Evolutionary conservation across 768 basidiomycete genomes (phyloP).

Genomic region (Mycena vitilis): DNA sequence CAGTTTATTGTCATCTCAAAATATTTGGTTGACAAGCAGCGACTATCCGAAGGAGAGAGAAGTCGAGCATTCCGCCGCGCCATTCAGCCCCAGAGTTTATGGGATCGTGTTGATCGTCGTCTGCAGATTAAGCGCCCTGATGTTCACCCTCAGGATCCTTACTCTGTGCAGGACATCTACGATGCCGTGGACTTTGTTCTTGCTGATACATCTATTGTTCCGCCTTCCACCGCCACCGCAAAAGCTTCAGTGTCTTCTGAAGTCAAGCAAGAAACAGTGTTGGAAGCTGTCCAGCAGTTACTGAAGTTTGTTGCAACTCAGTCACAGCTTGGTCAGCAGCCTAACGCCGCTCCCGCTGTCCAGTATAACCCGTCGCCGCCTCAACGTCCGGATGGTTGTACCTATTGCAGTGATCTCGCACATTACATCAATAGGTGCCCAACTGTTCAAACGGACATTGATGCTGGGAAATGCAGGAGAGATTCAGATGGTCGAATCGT

Average conservation of each 20-base stretch:
- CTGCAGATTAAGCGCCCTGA: not conserved
- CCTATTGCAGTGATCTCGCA: constrained; percentile 2
- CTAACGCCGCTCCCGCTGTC: not conserved
- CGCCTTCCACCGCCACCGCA: not conserved
- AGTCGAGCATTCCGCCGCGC: not conserved
- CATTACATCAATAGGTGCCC: not conserved
- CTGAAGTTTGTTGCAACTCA: not conserved
- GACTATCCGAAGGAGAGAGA: not conserved
- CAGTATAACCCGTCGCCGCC: not conserved
- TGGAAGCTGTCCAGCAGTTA: not conserved
- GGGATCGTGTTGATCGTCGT: not conserved
- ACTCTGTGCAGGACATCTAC: not conserved
- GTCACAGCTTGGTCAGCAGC: no score
- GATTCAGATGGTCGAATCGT: not conserved
- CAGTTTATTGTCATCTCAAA: not conserved
- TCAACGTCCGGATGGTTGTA: not conserved
- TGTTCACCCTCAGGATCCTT: not conserved
- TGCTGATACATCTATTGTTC: not conserved
- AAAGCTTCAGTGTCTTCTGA: not conserved
- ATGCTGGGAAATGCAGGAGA: not conserved
- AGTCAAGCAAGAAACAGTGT: no score
- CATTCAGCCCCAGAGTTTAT: not conserved
- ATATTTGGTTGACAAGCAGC: not conserved
- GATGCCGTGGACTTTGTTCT: not conserved
- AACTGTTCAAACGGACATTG: not conserved